A percentile compares a stretch with the other conserved stretches of the same genome.
These are phyloP conservation scores for Neopestalotiopsis clavispora DNA, from an alignment of 2,329 filamentous ascomycete genomes.

Conservation along the genomic window DNA sequence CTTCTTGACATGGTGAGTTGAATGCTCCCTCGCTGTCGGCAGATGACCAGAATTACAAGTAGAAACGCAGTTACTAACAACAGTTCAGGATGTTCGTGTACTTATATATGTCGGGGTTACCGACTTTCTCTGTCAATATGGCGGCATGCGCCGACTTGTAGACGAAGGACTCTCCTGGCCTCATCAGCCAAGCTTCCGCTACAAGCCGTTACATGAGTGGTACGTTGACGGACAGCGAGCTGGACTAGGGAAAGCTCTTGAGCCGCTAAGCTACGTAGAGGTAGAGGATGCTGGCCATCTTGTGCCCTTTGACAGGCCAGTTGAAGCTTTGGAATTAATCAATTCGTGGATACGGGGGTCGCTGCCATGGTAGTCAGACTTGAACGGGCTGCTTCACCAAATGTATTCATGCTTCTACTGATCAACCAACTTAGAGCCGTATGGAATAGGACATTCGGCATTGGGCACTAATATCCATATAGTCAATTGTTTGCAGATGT, in stretches of 20 bases:
- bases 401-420: neutral
- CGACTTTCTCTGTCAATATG: neutral
- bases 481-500: no score
- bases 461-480: no score
- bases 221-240: neutral
- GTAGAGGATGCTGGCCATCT: neutral
- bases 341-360: neutral
- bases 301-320: neutral
- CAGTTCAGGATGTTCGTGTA: neutral
- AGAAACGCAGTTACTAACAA: neutral
- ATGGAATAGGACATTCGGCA: neutral
- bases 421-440: neutral
- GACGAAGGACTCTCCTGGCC: neutral
- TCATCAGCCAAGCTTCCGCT: neutral
- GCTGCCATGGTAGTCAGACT: neutral
- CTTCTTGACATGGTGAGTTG: neutral
- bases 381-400: neutral
- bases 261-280: neutral
- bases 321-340: neutral
- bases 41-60: neutral
- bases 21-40: neutral
- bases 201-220: neutral
- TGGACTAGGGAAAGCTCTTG: neutral
- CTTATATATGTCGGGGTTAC: neutral
- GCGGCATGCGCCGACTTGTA: neutral